These are phyloP conservation scores for Passiflora organensis DNA, from an alignment of 345 rosid species.

Conservation along the genomic window DNA sequence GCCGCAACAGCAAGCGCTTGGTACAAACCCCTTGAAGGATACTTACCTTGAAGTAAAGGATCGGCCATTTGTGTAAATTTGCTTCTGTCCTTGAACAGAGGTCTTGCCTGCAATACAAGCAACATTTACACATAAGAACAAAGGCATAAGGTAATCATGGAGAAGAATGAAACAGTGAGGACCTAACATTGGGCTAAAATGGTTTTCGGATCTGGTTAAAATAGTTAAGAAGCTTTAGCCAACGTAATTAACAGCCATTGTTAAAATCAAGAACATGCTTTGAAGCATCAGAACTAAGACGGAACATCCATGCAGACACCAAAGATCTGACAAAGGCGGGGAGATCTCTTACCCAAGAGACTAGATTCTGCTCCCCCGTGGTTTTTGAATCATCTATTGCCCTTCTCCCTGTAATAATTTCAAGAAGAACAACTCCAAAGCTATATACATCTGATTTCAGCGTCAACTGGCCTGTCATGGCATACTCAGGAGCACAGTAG, in stretches of 20 bases:
- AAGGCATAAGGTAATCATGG: too few relatives aligned
- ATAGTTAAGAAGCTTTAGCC: too few relatives aligned
- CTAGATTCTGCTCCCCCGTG: conserved; percentile 56
- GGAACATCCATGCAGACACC: too few relatives aligned
- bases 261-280: too few relatives aligned
- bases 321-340: too few relatives aligned
- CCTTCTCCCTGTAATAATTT: conserved; percentile 83
- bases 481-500: conserved; percentile 94
- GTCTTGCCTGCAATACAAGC: conserved; percentile 75
- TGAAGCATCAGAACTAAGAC: too few relatives aligned
- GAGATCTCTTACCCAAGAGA: conserved; percentile 73
- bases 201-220: too few relatives aligned
- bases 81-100: conserved; percentile 70
- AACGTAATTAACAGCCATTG: too few relatives aligned
- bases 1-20: conserved; percentile 95
- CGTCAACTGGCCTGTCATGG: conserved; percentile 89
- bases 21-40: conserved; percentile 72
- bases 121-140: too few relatives aligned
- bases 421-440: conserved; percentile 87
- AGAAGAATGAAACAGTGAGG: too few relatives aligned
- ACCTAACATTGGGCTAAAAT: too few relatives aligned
- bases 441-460: conserved; percentile 89
- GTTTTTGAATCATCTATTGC: conserved; percentile 63
- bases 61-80: conserved; percentile 76
- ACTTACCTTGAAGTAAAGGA: conserved; percentile 74